A percentile compares a stretch with the other conserved stretches of the same genome.
Conservation (phyloP, 345 rosid species). For the Abelmoschus esculentus region DNA sequence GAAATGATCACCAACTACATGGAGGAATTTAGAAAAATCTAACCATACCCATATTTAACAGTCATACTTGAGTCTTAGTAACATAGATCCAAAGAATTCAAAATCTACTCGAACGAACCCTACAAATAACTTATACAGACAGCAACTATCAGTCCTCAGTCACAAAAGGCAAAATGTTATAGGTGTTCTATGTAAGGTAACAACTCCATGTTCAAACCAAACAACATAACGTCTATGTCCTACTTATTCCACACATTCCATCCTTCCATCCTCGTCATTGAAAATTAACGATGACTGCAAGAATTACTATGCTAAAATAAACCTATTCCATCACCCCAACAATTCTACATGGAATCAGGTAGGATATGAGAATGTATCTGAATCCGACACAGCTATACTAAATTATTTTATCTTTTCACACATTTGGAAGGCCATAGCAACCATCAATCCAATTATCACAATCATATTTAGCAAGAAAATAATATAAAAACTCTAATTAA, state of each 20-base stretch:
- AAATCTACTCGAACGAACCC: not conserved
- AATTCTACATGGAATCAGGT: not conserved
- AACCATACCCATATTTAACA: not conserved
- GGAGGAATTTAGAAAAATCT: too few species aligned
- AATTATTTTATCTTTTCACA: not conserved
- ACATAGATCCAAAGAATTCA: not conserved
- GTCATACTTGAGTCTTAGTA: not conserved
- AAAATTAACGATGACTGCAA: not conserved
- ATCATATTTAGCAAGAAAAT: not conserved
- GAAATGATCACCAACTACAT: not conserved
- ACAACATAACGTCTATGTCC: not conserved
- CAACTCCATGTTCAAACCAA: constrained; percentile 1
- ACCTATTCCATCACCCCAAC: not conserved
- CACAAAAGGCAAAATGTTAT: too few species aligned
- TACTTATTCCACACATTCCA: not conserved
- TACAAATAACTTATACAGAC: not conserved
- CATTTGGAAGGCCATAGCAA: not conserved
- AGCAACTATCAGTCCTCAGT: too few species aligned
- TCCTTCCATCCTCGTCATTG: not conserved
- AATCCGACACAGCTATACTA: not conserved
- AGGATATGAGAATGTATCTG: not conserved
- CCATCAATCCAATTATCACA: not conserved
- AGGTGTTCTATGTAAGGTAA: too few species aligned
- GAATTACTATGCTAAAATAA: not conserved
- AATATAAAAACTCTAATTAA: not conserved